Conservation (phyloP, 108 stramenopile genomes). For the Cyclotella atomus region DNA sequence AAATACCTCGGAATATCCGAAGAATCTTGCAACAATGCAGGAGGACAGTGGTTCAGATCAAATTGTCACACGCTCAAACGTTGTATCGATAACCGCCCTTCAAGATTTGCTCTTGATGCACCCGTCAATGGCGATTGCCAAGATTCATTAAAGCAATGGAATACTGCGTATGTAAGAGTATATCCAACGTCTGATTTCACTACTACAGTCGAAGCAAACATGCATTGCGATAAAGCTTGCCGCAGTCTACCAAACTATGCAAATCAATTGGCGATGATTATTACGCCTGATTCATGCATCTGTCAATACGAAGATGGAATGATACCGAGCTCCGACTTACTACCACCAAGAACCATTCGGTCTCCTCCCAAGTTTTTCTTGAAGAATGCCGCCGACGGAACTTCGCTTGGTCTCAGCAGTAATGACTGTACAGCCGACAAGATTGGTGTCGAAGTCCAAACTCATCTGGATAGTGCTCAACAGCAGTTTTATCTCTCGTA, state of each 20-base stretch:
- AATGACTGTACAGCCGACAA: background rate
- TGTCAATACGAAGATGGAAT: background rate
- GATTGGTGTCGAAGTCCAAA: background rate
- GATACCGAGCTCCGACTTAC: background rate
- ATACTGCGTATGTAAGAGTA: background rate
- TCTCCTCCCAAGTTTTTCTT: background rate
- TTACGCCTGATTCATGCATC: background rate
- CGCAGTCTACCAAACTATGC: background rate
- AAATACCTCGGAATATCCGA: background rate
- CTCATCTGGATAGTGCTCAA: background rate
- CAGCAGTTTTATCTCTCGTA: background rate
- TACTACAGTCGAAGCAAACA: background rate
- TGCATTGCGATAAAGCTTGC: background rate
- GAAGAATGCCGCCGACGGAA: background rate
- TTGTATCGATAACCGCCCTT: conserved; percentile 1
- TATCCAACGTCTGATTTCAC: background rate
- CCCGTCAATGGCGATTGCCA: background rate
- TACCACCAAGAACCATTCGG: background rate
- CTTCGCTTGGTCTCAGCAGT: background rate
- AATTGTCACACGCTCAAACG: background rate
- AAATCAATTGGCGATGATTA: background rate
- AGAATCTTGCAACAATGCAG: conserved; percentile 5
- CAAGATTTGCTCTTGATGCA: background rate
- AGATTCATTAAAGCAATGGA: background rate
- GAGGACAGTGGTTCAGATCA: background rate